Evolutionary conservation across 169 alveolate species (phyloP).

Genomic region (Plasmodium berghei): DNA sequence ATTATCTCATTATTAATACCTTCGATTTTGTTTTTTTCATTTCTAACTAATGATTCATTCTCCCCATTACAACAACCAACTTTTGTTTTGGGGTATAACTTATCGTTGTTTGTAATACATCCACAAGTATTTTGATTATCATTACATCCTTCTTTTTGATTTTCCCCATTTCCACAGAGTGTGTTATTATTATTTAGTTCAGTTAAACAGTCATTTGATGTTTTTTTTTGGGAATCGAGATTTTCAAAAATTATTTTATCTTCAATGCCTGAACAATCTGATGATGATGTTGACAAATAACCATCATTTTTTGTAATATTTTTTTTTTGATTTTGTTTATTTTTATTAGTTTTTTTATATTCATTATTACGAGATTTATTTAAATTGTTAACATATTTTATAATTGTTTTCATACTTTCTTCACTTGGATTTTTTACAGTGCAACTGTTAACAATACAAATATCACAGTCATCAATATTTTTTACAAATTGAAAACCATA

Average conservation of each 20-base stretch:
- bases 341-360: not conserved
- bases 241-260: not conserved
- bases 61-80: not conserved
- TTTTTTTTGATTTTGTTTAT: not conserved
- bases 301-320: conserved; percentile 18
- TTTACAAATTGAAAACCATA: conserved; percentile 95
- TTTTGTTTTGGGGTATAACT: not conserved
- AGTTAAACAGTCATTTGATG: not conserved
- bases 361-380: conserved; percentile 27
- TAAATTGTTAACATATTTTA: conserved; percentile 77
- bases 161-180: not conserved
- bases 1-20: not conserved
- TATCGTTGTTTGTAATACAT: not conserved
- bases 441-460: conserved; percentile 96
- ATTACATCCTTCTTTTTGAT: not conserved
- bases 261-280: conserved; percentile 50
- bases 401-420: conserved; percentile 91
- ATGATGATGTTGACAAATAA: conserved; percentile 50
- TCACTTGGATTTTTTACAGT: conserved; percentile 99
- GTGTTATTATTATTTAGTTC: not conserved
- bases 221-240: not conserved
- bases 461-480: conserved; percentile 92
- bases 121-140: not conserved
- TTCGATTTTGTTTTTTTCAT: not conserved
- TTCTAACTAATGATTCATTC: not conserved